Base-by-base conservation (phyloP, 768 basidiomycete species). In the Sarcodon sp. region DNA sequence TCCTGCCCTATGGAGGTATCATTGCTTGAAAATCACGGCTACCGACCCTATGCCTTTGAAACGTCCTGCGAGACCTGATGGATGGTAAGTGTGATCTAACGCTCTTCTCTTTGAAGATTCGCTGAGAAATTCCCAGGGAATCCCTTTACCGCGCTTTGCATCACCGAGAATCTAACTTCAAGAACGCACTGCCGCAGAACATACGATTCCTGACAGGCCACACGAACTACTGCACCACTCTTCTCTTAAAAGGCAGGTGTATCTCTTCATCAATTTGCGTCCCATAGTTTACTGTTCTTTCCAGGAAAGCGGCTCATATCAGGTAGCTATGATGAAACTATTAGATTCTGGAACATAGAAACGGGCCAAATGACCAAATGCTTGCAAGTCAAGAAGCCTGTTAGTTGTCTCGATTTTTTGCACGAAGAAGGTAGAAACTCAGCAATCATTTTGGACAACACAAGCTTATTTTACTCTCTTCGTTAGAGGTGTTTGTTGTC, bases 261-360 rank as follows among this genome's bases (percentile, higher is more conserved):
- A 7, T 37, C 2, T 7, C 21, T 27, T 27, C 21, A 27, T 27
- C 21, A 27, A 27, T 27, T 27, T 27, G 35, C 38, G 37, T 18
- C 13, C 44, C 5, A 33, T 47, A 13, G 33, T 44, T 46, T 39
- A 6, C 51, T 27, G 7, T 15, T 36, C 11, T 6, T 21, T 27
- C 2, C 9, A 62, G 87, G 85, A 13, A 83, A 89, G 56, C 70
- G 83, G 7, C 68, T 94, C 37, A 88, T 94, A 53, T 89, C 85
- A 53, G 91, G 91, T 12, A 87, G 84, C 27, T 91, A 92, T 57
- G 90, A 93, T 48, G 90, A 91, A 62, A 89, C 86, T 1, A 92
- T 94, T 51, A 73, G 90, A 10, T 87, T 94, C 64, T 94, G 90
- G 91, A 86, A 92, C 59, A 73, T 94, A 16, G 72, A 70, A 47